Conservation (phyloP, 306 rosid genomes). For the Cucurbita pepo region DNA sequence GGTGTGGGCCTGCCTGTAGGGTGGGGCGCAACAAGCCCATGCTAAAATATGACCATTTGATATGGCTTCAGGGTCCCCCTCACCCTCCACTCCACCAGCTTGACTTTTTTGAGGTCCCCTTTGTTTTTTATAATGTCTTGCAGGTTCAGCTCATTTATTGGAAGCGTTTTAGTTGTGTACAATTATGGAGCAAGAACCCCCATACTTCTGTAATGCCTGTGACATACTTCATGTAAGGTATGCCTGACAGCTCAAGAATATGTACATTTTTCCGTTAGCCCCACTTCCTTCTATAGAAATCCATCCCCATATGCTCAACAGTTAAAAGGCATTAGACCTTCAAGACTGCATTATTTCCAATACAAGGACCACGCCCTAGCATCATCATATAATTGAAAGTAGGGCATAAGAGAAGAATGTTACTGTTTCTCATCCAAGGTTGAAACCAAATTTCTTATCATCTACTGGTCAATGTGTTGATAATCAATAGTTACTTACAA, state of each 20-base stretch:
- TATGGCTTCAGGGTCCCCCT: conserved; percentile 40
- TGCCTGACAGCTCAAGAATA: neutral
- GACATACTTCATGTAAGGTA: conserved; percentile 4
- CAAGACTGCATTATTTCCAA: neutral
- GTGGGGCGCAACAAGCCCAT: conserved; percentile 41
- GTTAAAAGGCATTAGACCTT: neutral
- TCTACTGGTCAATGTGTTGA: neutral
- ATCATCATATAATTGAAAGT: neutral
- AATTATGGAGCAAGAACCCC: conserved; percentile 9
- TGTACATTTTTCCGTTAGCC: neutral
- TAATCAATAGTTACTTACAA: neutral
- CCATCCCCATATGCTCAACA: neutral
- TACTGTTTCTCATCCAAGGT: too few relatives aligned
- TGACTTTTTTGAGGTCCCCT: conserved; percentile 4
- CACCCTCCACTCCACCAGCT: neutral
- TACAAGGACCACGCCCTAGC: neutral
- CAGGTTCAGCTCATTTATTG: conserved; percentile 1
- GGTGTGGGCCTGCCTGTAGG: conserved; percentile 33
- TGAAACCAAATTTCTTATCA: too few relatives aligned
- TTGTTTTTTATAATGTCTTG: neutral
- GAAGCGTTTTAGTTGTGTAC: conserved; percentile 4
- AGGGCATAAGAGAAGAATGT: neutral
- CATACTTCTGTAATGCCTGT: conserved; percentile 3
- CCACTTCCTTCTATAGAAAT: neutral
- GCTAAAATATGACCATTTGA: conserved; percentile 30